Evolutionary conservation across 805 yeast species (phyloP), one percentile per base, ranked within the genome.

Genomic region (Metschnikowia orientalis): DNA sequence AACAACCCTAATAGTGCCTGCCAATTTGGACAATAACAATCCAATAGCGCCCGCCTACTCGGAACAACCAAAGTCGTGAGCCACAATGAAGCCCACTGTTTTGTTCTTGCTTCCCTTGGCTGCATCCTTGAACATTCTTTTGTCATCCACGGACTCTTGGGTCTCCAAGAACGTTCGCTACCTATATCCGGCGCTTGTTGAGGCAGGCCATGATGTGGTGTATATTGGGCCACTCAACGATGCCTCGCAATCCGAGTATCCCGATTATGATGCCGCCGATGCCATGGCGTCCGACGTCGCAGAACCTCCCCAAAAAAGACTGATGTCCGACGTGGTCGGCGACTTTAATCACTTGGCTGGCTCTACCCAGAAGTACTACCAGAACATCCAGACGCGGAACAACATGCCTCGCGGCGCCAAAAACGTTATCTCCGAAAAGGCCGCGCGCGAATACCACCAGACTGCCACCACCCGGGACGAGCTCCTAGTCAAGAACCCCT

Each of bases 71-170:
- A n/a, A n/a, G n/a, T n/a, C n/a, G n/a, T n/a, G n/a, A n/a, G n/a
- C n/a, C n/a, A n/a, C n/a, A n/a, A n/a, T n/a, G n/a, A 8, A 20
- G n/a, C 23, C 23, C 23, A 20, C 23, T 4, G 9, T 20, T 20
- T 12, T 29, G 11, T 25, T 20, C 3, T 22, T 33, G 2, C 18
- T 40, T 10, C 38, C 40, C 8, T 18, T 32, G 14, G 46, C 16
- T 1, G 18, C 38, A 5, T 45, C 52, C 6, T 44, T 61, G 30
- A 57, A 60, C 29, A 56, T 62, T 14, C 36, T 62, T 13, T 23
- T 63, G 16, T 42, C 65, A 5, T 43, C 59, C 17, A 49, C 61
- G 3, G 67, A 62, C 38, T 51, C 59, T 5, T 63, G 69, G 69
- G 67, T 59, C 8, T 48, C 61, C 10, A 61, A 56, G 33, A 59